phyloP scores from a whole-genome alignment of 768 basidiomycete genomes.

The Suillus hirtellus region DNA sequence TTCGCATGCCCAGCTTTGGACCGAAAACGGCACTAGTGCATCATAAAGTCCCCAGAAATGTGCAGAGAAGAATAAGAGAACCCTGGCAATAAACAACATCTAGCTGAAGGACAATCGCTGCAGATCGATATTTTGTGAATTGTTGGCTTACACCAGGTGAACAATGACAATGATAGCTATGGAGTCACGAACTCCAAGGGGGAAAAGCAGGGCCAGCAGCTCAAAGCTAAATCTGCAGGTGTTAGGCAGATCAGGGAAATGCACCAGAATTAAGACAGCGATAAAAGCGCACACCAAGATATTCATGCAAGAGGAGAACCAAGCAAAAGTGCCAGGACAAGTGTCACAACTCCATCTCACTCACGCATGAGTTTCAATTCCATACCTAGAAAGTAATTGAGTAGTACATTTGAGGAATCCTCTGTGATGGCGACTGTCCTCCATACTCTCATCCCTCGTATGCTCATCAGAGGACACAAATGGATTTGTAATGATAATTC shows the following conservation, averaged over 20 bases:
- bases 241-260: not conserved
- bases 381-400: not conserved
- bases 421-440: not conserved
- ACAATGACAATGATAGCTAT: not conserved
- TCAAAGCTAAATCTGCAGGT: not conserved
- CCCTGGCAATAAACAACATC: not conserved
- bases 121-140: not conserved
- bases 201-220: not conserved
- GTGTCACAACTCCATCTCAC: not conserved
- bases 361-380: not conserved
- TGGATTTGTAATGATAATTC: not conserved
- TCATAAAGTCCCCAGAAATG: not conserved
- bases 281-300: not conserved
- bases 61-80: not conserved
- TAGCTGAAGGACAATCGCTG: not conserved
- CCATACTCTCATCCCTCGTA: slow-evolving; percentile 23
- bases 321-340: not conserved
- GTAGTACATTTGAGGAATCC: not conserved
- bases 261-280: not conserved
- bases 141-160: not conserved
- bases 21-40: too few relatives aligned
- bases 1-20: too few relatives aligned
- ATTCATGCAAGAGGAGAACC: not conserved
- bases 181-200: not conserved
- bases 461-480: not conserved